Percentiles rank a stretch among this genome's conserved stretches.
These are phyloP conservation scores for Hypoxylon sp. DNA, from an alignment of 2,329 filamentous ascomycete species.

Conservation along the genomic window DNA sequence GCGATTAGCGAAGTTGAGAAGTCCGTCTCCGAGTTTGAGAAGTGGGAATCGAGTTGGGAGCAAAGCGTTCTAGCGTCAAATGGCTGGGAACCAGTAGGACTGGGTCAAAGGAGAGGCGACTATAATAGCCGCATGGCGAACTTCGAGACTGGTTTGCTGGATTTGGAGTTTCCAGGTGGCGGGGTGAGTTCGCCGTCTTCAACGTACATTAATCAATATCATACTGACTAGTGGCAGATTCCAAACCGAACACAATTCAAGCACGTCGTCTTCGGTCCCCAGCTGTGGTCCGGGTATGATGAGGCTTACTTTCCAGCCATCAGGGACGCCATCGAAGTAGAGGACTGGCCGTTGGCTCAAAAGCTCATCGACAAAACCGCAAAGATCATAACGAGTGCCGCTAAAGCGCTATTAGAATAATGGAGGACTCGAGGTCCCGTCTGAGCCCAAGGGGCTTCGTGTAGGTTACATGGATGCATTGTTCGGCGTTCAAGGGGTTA, in stretches of 20 bases:
- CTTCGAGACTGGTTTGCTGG: constrained; percentile 87
- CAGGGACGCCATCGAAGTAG: constrained; percentile 79
- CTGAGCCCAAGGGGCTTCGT: constrained; percentile 6
- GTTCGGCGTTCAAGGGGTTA: constrained; percentile 35
- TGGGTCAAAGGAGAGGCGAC: constrained; percentile 75
- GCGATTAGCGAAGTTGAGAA: constrained; percentile 72
- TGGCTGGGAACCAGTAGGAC: constrained; percentile 79
- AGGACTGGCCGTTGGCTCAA: constrained; percentile 77
- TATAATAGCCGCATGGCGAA: constrained; percentile 83
- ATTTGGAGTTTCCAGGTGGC: constrained; percentile 72
- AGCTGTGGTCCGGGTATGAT: constrained; percentile 78
- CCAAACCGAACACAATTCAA: constrained; percentile 93
- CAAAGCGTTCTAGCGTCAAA: constrained; percentile 75
- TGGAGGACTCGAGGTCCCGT: not conserved
- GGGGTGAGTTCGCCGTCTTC: constrained; percentile 71
- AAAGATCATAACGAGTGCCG: constrained; percentile 64
- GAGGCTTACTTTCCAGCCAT: constrained; percentile 84
- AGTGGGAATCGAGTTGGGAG: constrained; percentile 85
- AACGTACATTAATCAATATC: not conserved
- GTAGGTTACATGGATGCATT: constrained; percentile 33
- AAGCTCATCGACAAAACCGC: constrained; percentile 79
- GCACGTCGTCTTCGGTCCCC: constrained; percentile 89
- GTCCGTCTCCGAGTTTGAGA: constrained; percentile 74
- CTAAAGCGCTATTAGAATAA: constrained; percentile 40
- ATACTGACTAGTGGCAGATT: constrained; percentile 63